Evolutionary conservation across 306 rosid species (phyloP).

Genomic region (Comarum palustre): DNA sequence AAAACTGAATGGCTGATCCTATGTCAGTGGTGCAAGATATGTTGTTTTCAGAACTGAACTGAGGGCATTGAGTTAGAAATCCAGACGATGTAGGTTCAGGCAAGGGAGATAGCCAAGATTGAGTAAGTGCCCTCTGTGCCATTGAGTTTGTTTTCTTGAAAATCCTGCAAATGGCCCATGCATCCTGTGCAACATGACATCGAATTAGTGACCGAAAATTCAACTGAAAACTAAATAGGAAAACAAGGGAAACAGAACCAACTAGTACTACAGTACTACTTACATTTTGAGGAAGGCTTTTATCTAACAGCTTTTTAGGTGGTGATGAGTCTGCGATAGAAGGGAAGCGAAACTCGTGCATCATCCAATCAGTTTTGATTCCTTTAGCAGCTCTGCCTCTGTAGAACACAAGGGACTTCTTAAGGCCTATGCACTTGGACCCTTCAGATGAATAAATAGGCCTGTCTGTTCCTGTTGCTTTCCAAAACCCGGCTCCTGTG

Average conservation of each 20-base stretch:
- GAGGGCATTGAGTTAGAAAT: constrained; percentile 36
- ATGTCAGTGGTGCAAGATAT: constrained; percentile 44
- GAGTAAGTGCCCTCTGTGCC: constrained; percentile 66
- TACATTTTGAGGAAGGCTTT: constrained; percentile 55
- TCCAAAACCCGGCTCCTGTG: constrained; percentile 79
- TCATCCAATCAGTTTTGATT: constrained; percentile 85
- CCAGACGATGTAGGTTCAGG: constrained; percentile 42
- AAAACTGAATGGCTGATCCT: constrained; percentile 35
- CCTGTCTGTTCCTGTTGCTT: constrained; percentile 81
- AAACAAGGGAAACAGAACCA: not conserved
- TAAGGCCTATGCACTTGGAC: constrained; percentile 65
- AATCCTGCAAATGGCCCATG: constrained; percentile 91
- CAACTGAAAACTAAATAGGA: not conserved
- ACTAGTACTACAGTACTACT: not conserved
- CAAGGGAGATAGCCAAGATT: constrained; percentile 50
- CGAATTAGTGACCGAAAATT: not conserved
- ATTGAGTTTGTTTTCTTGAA: constrained; percentile 68
- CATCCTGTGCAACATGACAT: constrained; percentile 45
- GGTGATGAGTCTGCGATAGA: constrained; percentile 31
- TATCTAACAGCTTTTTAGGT: constrained; percentile 42
- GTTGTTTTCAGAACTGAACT: constrained; percentile 38
- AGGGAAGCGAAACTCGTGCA: constrained; percentile 84
- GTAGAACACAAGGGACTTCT: constrained; percentile 82
- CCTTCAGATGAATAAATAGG: constrained; percentile 69
- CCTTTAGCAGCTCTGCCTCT: constrained; percentile 81